Percentiles rank a stretch among this genome's conserved stretches.
These are phyloP conservation scores for Scheffersomyces titani DNA, from an alignment of 1,139 yeast species.

Conservation along the genomic window DNA sequence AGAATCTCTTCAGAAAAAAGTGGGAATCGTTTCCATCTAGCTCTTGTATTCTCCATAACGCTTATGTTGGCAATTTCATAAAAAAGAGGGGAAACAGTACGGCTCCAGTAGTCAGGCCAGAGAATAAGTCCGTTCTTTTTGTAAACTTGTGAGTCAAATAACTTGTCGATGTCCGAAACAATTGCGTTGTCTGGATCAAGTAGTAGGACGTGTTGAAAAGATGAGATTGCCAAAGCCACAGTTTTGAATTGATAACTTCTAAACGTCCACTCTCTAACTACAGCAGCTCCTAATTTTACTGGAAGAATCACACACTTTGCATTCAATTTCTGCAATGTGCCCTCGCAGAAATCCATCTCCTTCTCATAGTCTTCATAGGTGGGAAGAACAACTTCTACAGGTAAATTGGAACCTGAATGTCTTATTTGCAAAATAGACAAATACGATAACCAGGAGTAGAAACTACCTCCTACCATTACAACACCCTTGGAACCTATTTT, in stretches of 20 bases:
- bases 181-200: slow-evolving; percentile 18
- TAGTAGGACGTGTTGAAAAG: slow-evolving; percentile 17
- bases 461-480: slow-evolving; percentile 10
- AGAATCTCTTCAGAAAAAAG: background rate
- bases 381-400: slow-evolving; percentile 8
- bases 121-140: slow-evolving; percentile 12
- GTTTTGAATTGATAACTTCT: slow-evolving; percentile 15
- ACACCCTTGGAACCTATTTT: slow-evolving; percentile 6
- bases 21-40: background rate
- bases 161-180: slow-evolving; percentile 12
- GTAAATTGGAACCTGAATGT: slow-evolving; percentile 6
- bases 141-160: slow-evolving; percentile 33
- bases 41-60: slow-evolving; percentile 4
- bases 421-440: slow-evolving; percentile 6
- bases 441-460: slow-evolving; percentile 9
- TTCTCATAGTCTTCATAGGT: slow-evolving; percentile 7
- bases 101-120: slow-evolving; percentile 21
- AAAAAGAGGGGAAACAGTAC: slow-evolving; percentile 16
- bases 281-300: slow-evolving; percentile 1
- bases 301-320: slow-evolving; percentile 4
- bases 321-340: background rate
- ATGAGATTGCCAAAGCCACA: slow-evolving; percentile 16
- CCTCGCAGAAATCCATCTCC: slow-evolving; percentile 1
- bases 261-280: slow-evolving; percentile 1
- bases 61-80: slow-evolving; percentile 14